Base-by-base conservation (phyloP, 1,139 yeast species). In the Saccharomyces hybrid region DNA sequence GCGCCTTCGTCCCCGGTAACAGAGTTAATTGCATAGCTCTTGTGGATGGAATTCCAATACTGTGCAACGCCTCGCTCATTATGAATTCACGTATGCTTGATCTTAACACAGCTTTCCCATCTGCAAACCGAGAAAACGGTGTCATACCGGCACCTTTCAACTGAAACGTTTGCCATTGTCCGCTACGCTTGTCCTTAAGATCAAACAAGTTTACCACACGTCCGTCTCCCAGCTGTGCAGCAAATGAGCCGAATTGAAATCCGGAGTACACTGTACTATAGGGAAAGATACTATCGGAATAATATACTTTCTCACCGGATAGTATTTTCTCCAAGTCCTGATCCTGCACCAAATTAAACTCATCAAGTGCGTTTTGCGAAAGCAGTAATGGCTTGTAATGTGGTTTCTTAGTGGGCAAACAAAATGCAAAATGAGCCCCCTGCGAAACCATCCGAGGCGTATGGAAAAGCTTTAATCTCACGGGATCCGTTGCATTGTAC, bases 211-310 rank as follows among this genome's bases (percentile, higher is more conserved):
- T 88, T 7, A 84, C 78, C 2, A 90, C 97, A 58, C 99, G 75
- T 0, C 99, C 99, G 68, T 93, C 99, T 4, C 99, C 99, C 59
- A 93, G 74, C 70, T 93, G 99, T 1, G 98, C 98, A 0, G 98
- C 97, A 82, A 93, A 93, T 61, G 80, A 83, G 2, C 99, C 98
- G 74, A 93, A 93, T 67, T 93, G 99, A 78, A 87, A 89, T 1
- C 99, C 99, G 1, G 98, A 96, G 69, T 93, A 93, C 0, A 95
- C 88, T 69, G 86, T 91, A 6, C 97, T 82, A 71, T 87, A 91
- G 0, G 98, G 98, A 63, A 82, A 81, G 0, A 87, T 79, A n/a
- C 72, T 74, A 0, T 71, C 54, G 38, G 74, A 71, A 11, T 71
- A 70, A 34, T 70, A 63, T 31, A 79, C 70, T 38, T 71, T 66